Evolutionary conservation across 176 grass and related monocot species (phyloP), one percentile per base, ranked within the genome.

Genomic region (Pontederia crassipes): DNA sequence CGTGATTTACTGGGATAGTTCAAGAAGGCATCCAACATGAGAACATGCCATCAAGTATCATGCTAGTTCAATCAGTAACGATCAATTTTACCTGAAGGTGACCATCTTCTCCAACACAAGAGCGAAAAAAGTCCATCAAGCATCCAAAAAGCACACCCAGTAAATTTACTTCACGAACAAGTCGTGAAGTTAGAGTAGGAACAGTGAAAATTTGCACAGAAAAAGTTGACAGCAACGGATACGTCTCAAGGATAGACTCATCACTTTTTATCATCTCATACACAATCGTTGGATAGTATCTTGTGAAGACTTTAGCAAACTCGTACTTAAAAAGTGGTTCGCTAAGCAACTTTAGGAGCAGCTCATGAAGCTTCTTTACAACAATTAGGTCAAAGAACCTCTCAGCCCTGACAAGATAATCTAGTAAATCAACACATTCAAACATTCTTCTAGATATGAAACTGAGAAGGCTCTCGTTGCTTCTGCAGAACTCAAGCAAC

Each of bases 161-260:
- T 72, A 96, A 78, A 74, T 96, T 66, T 52, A 85, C 76, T 54
- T 96, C 92, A 0, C 61, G 75, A 15, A 96, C 87, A 77, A 96
- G 83, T 58, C 81, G 80, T 50, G 77, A 18, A 55, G 82, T 88
- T 62, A 96, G 58, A 17, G 78, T 74, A 61, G 81, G 69, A 29
- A 96, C 92, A 20, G 92, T 96, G 67, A 96, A 96, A 82, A 96
- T 96, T 84, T 96, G 92, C 59, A 96, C 92, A 57, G 92, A 85
- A 45, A 96, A 90, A 15, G 58, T 82, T 64, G 48, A 49, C 70
- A 96, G 45, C 70, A 96, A 49, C 15, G 75, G 81, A 69, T 85
- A 90, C 0, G 79, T 70, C 17, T 85, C 86, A 61, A 80, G 59
- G 17, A 61, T 56, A 11, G 65, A 55, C 65, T 84, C 76, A 26